Conservation (phyloP, 1,284 basidiomycete species). For the Ustilago vetiveriae region DNA sequence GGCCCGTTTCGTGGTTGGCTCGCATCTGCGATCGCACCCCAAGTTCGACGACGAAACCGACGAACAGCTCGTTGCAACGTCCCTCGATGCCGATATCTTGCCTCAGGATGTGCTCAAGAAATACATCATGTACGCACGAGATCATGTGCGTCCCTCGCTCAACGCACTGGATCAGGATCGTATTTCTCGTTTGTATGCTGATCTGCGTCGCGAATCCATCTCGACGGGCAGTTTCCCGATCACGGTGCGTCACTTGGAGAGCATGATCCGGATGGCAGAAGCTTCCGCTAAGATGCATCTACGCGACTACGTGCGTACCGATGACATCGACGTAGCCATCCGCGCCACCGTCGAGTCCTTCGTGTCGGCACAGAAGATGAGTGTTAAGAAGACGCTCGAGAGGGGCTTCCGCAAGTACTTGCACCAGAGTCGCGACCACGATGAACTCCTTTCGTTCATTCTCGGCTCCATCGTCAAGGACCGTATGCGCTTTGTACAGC, state of each 20-base stretch:
- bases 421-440: constrained; percentile 88
- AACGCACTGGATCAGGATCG: constrained; percentile 97
- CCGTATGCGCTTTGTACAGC: constrained; percentile 77
- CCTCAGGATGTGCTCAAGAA: constrained; percentile 96
- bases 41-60: constrained; percentile 86
- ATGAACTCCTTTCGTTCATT: constrained; percentile 92
- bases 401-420: constrained; percentile 93
- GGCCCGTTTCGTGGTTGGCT: constrained; percentile 95
- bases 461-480: constrained; percentile 95
- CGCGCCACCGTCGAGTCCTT: constrained; percentile 94
- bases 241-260: constrained; percentile 96
- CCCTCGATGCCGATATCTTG: constrained; percentile 89
- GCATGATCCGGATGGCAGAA: constrained; percentile 99
- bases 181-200: constrained; percentile 91
- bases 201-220: constrained; percentile 92
- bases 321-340: constrained; percentile 97
- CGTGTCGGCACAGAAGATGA: constrained; percentile 95
- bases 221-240: constrained; percentile 98
- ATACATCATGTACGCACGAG: constrained; percentile 98
- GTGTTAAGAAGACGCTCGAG: constrained; percentile 96
- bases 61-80: constrained; percentile 84
- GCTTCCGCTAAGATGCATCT: constrained; percentile 98
- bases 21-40: constrained; percentile 92
- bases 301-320: constrained; percentile 91
- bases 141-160: constrained; percentile 89